A percentile compares a stretch with the other conserved stretches of the same genome.
Conservation (phyloP, 305 asterid genomes). For the Striga hermonthica region DNA sequence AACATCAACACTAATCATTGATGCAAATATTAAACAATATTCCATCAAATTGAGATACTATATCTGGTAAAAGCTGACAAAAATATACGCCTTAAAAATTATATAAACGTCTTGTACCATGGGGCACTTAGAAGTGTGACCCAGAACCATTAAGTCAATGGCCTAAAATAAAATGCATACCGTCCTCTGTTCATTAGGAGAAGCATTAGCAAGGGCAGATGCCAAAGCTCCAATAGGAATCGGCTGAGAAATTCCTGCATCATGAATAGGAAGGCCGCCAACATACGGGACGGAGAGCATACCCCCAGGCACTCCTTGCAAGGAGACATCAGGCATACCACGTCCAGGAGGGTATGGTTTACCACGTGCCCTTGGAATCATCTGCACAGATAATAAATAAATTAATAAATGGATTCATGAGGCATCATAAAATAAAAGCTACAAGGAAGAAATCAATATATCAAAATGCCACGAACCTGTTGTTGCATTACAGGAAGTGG, state of each 20-base stretch:
- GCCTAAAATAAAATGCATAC: constrained; percentile 38
- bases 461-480: constrained; percentile 44
- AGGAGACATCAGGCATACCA: constrained; percentile 53
- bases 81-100: too few relatives aligned
- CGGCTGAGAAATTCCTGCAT: constrained; percentile 64
- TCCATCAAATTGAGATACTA: too few relatives aligned
- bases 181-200: constrained; percentile 84
- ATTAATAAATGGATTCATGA: background rate
- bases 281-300: constrained; percentile 66
- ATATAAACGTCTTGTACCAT: too few relatives aligned
- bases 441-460: background rate
- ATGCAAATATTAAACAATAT: too few relatives aligned
- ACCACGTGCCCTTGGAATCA: constrained; percentile 67
- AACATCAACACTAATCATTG: too few relatives aligned
- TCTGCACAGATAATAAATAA: constrained; percentile 36
- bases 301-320: constrained; percentile 58
- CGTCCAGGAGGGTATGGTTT: constrained; percentile 70
- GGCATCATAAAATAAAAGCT: constrained; percentile 10
- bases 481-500: constrained; percentile 66
- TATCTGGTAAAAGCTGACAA: too few relatives aligned
- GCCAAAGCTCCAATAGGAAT: constrained; percentile 83
- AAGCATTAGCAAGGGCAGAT: constrained; percentile 92
- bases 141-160: constrained; percentile 10
- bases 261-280: constrained; percentile 78
- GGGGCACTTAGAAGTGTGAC: too few relatives aligned